Evolutionary conservation across 495 filamentous ascomycete species (phyloP).

Genomic region (Poronia punctata): DNA sequence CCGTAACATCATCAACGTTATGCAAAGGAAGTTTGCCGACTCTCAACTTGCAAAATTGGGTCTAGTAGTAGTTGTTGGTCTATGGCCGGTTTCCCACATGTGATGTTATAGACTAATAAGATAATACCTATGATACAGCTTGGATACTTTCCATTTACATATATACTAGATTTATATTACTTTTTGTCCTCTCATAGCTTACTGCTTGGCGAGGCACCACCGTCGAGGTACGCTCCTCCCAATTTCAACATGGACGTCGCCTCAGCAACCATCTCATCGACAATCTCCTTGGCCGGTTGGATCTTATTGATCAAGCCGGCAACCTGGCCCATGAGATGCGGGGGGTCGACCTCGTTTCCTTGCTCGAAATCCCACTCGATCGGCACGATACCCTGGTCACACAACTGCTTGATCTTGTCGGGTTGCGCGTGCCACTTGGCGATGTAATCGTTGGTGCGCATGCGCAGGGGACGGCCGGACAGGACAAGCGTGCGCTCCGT

Average conservation of each 20-base stretch:
- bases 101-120: too few species aligned
- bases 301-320: constrained; percentile 66
- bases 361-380: constrained; percentile 71
- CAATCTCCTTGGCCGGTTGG: constrained; percentile 72
- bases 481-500: constrained; percentile 73
- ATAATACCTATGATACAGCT: too few species aligned
- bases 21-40: too few species aligned
- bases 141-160: not conserved
- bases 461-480: constrained; percentile 69
- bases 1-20: too few species aligned
- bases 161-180: too few species aligned
- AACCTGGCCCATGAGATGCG: constrained; percentile 92
- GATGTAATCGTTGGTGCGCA: constrained; percentile 76
- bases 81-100: too few species aligned
- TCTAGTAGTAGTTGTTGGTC: too few species aligned
- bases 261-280: constrained; percentile 79
- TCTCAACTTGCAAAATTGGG: too few species aligned
- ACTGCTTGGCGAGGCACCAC: constrained; percentile 24
- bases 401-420: constrained; percentile 65
- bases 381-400: constrained; percentile 66
- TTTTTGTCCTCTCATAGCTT: constrained; percentile 30
- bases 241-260: constrained; percentile 61
- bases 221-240: constrained; percentile 43
- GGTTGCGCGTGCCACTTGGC: constrained; percentile 67
- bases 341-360: constrained; percentile 66